These are phyloP conservation scores for Scedosporium boydii DNA, from an alignment of 2,329 filamentous ascomycete species.

Conservation along the genomic window DNA sequence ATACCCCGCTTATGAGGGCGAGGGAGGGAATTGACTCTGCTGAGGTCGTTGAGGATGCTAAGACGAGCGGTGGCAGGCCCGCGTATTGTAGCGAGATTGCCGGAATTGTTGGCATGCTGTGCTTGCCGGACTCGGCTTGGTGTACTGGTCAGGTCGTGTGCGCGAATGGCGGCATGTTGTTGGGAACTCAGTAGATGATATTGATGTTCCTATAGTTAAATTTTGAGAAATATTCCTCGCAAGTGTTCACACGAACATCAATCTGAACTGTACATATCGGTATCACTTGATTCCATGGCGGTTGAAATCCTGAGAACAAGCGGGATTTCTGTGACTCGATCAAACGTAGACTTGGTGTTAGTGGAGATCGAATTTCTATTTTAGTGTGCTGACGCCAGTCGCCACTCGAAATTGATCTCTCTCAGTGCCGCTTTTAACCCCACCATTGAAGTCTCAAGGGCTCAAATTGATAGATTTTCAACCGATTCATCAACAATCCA, in stretches of 20 bases:
- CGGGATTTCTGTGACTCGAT: too few relatives aligned
- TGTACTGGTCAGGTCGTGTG: constrained; percentile 71
- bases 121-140: constrained; percentile 62
- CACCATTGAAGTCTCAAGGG: neutral
- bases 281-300: too few relatives aligned
- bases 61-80: constrained; percentile 12
- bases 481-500: neutral
- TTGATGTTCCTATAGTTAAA: neutral
- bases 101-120: constrained; percentile 11
- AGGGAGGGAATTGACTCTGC: constrained; percentile 21
- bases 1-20: constrained; percentile 53
- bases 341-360: too few relatives aligned
- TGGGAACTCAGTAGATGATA: constrained; percentile 18
- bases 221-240: too few relatives aligned
- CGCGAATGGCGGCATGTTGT: constrained; percentile 66
- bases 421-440: neutral
- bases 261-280: too few relatives aligned
- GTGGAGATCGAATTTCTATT: neutral
- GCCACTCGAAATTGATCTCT: neutral
- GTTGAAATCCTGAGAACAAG: too few relatives aligned
- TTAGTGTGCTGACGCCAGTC: neutral
- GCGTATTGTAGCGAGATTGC: constrained; percentile 14
- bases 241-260: too few relatives aligned
- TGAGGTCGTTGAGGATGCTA: constrained; percentile 10
- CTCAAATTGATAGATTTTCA: neutral